These are phyloP conservation scores for Candida parachauliodes DNA, from an alignment of 805 yeast species.

Conservation along the genomic window DNA sequence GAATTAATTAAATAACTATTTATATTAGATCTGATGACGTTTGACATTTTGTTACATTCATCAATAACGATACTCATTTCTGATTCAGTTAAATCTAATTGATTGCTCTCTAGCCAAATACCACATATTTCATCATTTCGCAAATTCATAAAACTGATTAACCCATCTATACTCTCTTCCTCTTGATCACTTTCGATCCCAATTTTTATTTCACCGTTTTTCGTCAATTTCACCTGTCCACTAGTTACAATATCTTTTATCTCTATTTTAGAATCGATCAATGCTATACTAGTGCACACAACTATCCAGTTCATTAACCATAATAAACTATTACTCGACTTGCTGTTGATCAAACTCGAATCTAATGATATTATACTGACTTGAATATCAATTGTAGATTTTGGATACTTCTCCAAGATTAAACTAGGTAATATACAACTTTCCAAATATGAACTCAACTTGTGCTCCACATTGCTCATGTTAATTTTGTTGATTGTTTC, in stretches of 20 bases:
- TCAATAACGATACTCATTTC: constrained; percentile 28
- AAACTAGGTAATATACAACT: constrained; percentile 52
- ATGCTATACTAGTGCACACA: constrained; percentile 67
- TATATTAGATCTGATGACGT: constrained; percentile 40
- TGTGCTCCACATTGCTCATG: constrained; percentile 39
- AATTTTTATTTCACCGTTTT: constrained; percentile 11
- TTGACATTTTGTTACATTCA: constrained; percentile 44
- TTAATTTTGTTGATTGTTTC: constrained; percentile 25
- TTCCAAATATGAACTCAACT: constrained; percentile 49
- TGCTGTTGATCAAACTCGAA: constrained; percentile 17
- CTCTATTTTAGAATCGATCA: constrained; percentile 84
- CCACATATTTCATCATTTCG: constrained; percentile 59
- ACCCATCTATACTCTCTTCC: constrained; percentile 28
- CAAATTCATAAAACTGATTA: constrained; percentile 52
- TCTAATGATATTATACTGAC: constrained; percentile 60
- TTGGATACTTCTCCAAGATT: constrained; percentile 74
- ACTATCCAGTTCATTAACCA: constrained; percentile 49
- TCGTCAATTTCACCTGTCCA: constrained; percentile 40
- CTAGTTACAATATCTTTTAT: constrained; percentile 71
- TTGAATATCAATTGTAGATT: constrained; percentile 79
- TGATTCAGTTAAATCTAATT: constrained; percentile 18
- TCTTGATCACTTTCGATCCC: constrained; percentile 17
- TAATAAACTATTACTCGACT: constrained; percentile 16
- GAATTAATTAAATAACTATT: constrained; percentile 39
- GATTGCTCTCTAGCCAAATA: constrained; percentile 44